phyloP scores from a whole-genome alignment of 2,329 filamentous ascomycete genomes.

The Penicillium decumbens region DNA sequence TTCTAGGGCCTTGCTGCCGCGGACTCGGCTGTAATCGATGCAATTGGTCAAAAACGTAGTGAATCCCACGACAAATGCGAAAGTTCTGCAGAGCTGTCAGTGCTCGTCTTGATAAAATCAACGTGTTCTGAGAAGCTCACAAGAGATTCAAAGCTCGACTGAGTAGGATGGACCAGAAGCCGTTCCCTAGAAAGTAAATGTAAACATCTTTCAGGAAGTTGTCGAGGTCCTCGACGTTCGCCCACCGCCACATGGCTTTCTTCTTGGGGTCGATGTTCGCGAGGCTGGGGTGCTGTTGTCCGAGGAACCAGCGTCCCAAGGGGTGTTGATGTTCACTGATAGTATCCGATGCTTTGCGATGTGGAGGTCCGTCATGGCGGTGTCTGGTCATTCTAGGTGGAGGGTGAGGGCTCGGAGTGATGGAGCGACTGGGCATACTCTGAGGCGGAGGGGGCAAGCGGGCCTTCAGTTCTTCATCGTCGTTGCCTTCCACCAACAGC shows the following conservation, averaged over 20 bases:
- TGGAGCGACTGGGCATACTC: slow-evolving; percentile 20
- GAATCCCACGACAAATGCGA: slow-evolving; percentile 75
- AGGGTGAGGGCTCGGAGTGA: slow-evolving; percentile 33
- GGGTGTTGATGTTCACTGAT: slow-evolving; percentile 15
- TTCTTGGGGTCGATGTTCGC: slow-evolving; percentile 59
- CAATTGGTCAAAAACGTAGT: slow-evolving; percentile 81
- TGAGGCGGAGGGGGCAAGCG: slow-evolving; percentile 37
- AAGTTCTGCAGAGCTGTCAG: slow-evolving; percentile 54
- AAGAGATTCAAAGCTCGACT: slow-evolving; percentile 67
- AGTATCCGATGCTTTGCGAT: slow-evolving; percentile 39
- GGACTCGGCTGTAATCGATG: slow-evolving; percentile 71
- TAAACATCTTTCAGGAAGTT: slow-evolving; percentile 83
- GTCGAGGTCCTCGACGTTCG: slow-evolving; percentile 84
- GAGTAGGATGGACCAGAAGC: slow-evolving; percentile 78
- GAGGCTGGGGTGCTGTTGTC: slow-evolving; percentile 32
- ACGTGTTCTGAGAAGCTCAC: slow-evolving; percentile 46
- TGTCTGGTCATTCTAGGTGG: slow-evolving; percentile 42
- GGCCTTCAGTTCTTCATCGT: slow-evolving; percentile 35
- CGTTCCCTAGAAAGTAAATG: slow-evolving; percentile 76
- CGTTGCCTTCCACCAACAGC: slow-evolving; percentile 54
- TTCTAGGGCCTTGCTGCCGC: slow-evolving; percentile 58
- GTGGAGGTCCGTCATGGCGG: slow-evolving; percentile 50
- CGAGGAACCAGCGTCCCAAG: slow-evolving; percentile 24
- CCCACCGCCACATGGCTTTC: slow-evolving; percentile 87
- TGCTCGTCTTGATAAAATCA: neutral